Evolutionary conservation across 225 moss, liverwort and hornwort species (phyloP).

Genomic region (Takakia lepidozioides): DNA sequence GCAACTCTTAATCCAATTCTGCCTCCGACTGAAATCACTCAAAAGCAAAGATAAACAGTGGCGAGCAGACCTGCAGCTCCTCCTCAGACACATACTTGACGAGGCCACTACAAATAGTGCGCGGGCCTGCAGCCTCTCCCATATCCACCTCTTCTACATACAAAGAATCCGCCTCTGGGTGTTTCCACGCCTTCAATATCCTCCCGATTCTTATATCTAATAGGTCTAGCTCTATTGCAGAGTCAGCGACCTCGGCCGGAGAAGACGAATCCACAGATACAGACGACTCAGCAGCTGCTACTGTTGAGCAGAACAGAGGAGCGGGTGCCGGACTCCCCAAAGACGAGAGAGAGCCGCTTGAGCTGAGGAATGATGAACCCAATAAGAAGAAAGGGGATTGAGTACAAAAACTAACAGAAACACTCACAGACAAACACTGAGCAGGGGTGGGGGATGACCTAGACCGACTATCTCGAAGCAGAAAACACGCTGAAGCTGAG

Average conservation of each 20-base stretch:
- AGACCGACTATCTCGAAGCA: neutral
- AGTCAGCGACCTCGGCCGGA: conserved; percentile 15
- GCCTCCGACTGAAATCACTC: no score
- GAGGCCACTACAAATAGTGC: conserved; percentile 97
- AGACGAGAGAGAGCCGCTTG: no score
- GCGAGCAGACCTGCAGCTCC: conserved; percentile 72
- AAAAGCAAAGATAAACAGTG: no score
- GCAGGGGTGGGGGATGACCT: conserved; percentile 4
- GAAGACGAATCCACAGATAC: conserved; percentile 27
- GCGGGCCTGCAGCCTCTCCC: conserved; percentile 80
- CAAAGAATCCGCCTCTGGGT: conserved; percentile 88
- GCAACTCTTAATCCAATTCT: no score
- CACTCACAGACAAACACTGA: neutral
- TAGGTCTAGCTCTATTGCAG: conserved; percentile 48
- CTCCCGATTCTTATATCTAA: conserved; percentile 86
- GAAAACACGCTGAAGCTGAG: neutral
- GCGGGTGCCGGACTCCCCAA: no score
- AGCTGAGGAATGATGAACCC: no score
- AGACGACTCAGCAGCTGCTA: conserved; percentile 15
- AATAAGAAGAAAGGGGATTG: conserved; percentile 3
- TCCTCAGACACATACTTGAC: conserved; percentile 72
- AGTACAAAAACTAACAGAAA: conserved; percentile 1
- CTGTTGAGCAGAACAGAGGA: conserved; percentile 3
- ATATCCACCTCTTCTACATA: conserved; percentile 96
- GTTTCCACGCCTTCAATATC: conserved; percentile 92